Base-by-base conservation (phyloP, 495 filamentous ascomycete species). In the Hypoxylon intermedium region DNA sequence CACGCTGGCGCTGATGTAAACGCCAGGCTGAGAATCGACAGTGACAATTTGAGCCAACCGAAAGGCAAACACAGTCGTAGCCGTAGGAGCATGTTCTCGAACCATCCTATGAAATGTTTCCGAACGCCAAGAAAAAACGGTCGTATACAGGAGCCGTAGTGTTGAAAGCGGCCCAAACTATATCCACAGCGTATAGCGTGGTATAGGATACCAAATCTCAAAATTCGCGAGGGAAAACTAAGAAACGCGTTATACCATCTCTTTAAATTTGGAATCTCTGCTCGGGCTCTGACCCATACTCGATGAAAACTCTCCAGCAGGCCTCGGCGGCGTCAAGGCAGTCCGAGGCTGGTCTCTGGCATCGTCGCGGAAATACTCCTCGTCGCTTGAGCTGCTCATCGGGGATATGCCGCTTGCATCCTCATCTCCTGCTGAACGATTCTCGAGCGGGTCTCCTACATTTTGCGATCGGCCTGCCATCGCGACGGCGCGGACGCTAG, bases 401-500 rank as follows among this genome's bases (percentile, higher is more conserved):
- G 50, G 24, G 13, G 26, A 53, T 20, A 48, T 6, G 12, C 30
- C 30, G 12, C 40, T 48, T 26, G 37, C 15, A 33, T 53, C 52
- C 9, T 41, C 49, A 15, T 36, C 33, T 5, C 18, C 24, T 11
- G 31, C 0, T 0, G 60, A 15, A 20, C 21, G 21, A 11, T 31
- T 47, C 12, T 47, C 52, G 12, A 40, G 15, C 2, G 18, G 12
- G 36, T 16, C 9, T 24, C 54, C 26, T 31, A 48, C 20, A 28
- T 41, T 16, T 18, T 37, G 56, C 7, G 36, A 33, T 31, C 74
- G 73, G 0, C 78, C 78, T 5, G 79, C 82, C 71, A 83, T 63
- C 9, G 81, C 79, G 0, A 83, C 80, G 44, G 83, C 80, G 18
- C 77, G 78, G 50, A 79, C 71, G 48, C 75, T 78, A 5, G 72